These are phyloP conservation scores for Aspergillus pseudotamarii DNA, from an alignment of 2,329 filamentous ascomycete genomes.

Conservation along the genomic window DNA sequence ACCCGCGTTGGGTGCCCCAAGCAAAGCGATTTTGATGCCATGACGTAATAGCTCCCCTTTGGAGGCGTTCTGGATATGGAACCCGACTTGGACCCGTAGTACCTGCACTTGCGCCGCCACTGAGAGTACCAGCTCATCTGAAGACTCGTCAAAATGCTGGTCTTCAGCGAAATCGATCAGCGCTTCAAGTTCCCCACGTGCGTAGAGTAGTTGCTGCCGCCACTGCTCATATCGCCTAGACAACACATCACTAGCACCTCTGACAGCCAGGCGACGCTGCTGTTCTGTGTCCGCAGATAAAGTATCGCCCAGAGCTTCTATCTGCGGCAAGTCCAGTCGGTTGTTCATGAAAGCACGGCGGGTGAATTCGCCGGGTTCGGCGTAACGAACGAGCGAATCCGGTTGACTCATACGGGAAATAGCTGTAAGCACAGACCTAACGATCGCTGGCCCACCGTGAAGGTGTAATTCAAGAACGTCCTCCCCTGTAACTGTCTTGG, in stretches of 20 bases:
- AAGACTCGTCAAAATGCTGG: constrained; percentile 92
- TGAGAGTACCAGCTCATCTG: constrained; percentile 68
- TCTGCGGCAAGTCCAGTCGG: constrained; percentile 83
- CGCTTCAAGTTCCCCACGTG: constrained; percentile 88
- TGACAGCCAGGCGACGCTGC: constrained; percentile 82
- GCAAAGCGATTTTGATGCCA: constrained; percentile 81
- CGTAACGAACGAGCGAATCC: constrained; percentile 68
- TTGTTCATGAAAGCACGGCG: constrained; percentile 86
- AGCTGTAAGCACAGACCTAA: constrained; percentile 80
- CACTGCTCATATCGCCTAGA: constrained; percentile 79
- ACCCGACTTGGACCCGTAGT: constrained; percentile 65
- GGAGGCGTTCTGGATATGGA: constrained; percentile 76
- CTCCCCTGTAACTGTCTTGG: constrained; percentile 86
- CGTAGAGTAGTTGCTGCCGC: constrained; percentile 75
- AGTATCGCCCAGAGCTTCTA: constrained; percentile 65
- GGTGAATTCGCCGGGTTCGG: constrained; percentile 95
- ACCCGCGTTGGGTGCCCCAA: constrained; percentile 91
- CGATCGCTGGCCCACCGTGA: constrained; percentile 88
- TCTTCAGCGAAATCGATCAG: constrained; percentile 97
- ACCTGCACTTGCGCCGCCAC: constrained; percentile 66
- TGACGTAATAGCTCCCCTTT: constrained; percentile 80
- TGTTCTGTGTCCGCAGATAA: constrained; percentile 79
- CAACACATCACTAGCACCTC: constrained; percentile 71
- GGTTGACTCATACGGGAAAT: constrained; percentile 56
- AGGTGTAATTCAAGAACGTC: constrained; percentile 90